A percentile compares a stretch with the other conserved stretches of the same genome.
phyloP scores from a whole-genome alignment of 768 basidiomycete species.

The Auricularia heimuer region DNA sequence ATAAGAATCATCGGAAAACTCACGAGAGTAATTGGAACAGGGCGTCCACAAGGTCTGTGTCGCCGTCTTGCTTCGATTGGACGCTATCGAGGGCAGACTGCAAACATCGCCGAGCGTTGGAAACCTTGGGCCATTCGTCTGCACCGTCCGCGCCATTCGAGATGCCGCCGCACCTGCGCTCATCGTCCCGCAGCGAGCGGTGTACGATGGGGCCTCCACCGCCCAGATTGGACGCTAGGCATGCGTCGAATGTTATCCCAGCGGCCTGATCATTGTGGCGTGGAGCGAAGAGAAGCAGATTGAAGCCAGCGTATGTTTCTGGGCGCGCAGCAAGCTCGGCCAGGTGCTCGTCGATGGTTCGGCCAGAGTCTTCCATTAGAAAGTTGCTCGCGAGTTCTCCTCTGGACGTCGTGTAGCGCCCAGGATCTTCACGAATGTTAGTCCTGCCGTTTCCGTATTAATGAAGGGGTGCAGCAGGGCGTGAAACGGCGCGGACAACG shows the following conservation, averaged over 20 bases:
- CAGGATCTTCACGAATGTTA: constrained; percentile 68
- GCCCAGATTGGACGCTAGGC: constrained; percentile 61
- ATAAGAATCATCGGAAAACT: constrained; percentile 21
- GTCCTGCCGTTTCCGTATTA: constrained; percentile 42
- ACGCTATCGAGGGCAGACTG: constrained; percentile 5
- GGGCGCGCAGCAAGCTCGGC: constrained; percentile 37
- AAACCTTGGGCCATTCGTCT: constrained; percentile 66
- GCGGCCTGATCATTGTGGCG: constrained; percentile 3
- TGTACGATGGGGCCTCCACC: constrained; percentile 46
- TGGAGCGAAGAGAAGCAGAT: constrained; percentile 58
- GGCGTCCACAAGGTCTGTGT: constrained; percentile 43
- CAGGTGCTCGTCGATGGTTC: constrained; percentile 37
- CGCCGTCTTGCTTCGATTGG: constrained; percentile 24
- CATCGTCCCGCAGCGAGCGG: constrained; percentile 40
- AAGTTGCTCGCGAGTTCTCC: constrained; percentile 62
- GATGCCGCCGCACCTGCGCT: constrained; percentile 47
- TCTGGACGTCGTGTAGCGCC: constrained; percentile 46
- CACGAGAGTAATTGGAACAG: constrained; percentile 65
- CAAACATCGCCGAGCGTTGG: constrained; percentile 43
- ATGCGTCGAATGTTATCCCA: constrained; percentile 35
- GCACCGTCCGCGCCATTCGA: constrained; percentile 60
- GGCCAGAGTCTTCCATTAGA: constrained; percentile 30
- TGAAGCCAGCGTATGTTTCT: constrained; percentile 65
- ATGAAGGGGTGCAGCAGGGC: constrained; percentile 2
- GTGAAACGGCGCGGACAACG: constrained; percentile 45